Percentiles rank a stretch among this genome's conserved stretches.
Conservation (phyloP, 495 filamentous ascomycete genomes). For the Talaromyces stipitatus region DNA sequence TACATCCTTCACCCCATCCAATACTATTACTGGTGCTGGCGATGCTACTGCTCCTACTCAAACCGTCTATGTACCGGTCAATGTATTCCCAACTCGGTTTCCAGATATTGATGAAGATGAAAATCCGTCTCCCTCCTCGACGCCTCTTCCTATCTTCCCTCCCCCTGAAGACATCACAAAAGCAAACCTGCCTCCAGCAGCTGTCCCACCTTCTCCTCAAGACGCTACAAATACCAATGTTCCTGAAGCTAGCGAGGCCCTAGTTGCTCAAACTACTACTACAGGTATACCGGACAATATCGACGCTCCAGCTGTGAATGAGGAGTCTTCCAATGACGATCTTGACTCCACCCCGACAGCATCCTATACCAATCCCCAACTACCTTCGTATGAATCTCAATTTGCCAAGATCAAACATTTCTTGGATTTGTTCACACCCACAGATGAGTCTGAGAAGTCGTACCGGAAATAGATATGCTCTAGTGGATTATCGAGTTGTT, state of each 20-base stretch:
- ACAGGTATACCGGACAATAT: neutral
- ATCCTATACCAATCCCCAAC: neutral
- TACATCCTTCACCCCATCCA: neutral
- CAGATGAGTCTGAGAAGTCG: neutral
- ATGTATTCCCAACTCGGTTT: neutral
- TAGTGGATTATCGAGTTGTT: neutral
- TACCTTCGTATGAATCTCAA: neutral
- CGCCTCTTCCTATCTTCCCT: neutral
- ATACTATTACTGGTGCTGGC: neutral
- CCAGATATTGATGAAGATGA: neutral
- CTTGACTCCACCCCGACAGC: neutral
- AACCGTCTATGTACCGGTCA: neutral
- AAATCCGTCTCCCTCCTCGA: neutral
- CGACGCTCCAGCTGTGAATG: neutral
- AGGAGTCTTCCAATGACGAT: neutral
- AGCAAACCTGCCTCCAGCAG: neutral
- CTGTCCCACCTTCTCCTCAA: neutral
- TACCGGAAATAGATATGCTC: neutral
- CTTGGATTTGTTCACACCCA: neutral
- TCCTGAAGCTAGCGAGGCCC: neutral
- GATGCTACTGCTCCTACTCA: neutral
- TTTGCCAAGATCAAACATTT: neutral
- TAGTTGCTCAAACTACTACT: neutral
- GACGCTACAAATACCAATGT: neutral
- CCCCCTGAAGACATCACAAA: neutral